Percentiles rank a stretch among this genome's conserved stretches.
Evolutionary conservation across 768 basidiomycete species (phyloP).

Genomic region (Phylloporus scabripes): DNA sequence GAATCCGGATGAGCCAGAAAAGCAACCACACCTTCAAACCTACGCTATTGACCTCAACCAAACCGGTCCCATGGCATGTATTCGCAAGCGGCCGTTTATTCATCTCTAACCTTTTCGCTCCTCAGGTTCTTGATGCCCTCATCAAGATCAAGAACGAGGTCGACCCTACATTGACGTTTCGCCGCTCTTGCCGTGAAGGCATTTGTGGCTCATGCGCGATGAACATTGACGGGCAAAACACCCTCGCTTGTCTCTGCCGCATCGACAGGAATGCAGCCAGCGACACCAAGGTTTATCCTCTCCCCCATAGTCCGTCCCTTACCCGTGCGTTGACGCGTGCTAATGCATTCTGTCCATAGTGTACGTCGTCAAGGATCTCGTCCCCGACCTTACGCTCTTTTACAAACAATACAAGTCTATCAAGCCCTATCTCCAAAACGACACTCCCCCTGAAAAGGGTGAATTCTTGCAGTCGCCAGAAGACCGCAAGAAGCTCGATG

Average conservation of each 20-base stretch:
- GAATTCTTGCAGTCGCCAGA: constrained; percentile 89
- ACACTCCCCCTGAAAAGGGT: constrained; percentile 76
- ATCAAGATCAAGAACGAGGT: constrained; percentile 99
- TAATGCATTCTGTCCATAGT: constrained; percentile 42
- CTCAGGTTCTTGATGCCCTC: constrained; percentile 77
- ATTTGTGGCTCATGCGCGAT: constrained; percentile 99
- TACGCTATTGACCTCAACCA: constrained; percentile 92
- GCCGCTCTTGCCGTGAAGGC: constrained; percentile 88
- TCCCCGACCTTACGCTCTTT: constrained; percentile 85
- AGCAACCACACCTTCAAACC: constrained; percentile 85
- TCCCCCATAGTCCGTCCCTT: constrained; percentile 82
- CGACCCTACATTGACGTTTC: constrained; percentile 95
- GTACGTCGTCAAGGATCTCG: constrained; percentile 99
- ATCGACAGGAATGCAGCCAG: constrained; percentile 74
- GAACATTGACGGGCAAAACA: constrained; percentile 99
- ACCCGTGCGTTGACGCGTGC: not conserved
- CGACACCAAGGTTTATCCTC: constrained; percentile 89
- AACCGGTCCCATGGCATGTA: constrained; percentile 86
- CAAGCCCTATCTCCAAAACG: constrained; percentile 92
- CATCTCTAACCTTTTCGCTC: not conserved
- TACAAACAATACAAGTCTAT: constrained; percentile 99
- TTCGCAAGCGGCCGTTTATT: not conserved
- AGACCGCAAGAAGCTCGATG: constrained; percentile 92
- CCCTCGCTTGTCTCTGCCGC: constrained; percentile 92
- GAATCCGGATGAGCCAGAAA: constrained; percentile 94